Conservation (phyloP, 331 rosid species). For the Malus hybrid region DNA sequence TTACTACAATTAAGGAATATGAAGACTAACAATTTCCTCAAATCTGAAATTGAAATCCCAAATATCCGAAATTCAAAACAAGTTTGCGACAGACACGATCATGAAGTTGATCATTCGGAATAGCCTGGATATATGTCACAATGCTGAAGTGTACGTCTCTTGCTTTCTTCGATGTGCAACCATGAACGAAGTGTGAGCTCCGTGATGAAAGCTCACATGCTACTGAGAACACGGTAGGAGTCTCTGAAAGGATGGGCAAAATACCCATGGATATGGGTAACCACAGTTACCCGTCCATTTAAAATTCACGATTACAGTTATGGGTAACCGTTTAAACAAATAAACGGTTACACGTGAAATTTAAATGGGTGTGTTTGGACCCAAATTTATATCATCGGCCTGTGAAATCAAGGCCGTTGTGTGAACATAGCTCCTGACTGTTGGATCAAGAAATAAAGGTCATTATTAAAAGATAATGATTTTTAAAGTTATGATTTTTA, state of each 20-base stretch:
- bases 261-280: no score
- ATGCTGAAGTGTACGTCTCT: slow-evolving; percentile 4
- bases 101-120: slow-evolving; percentile 1
- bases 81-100: not conserved
- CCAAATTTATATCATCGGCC: no score
- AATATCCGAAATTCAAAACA: not conserved
- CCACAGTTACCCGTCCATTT: rapidly evolving
- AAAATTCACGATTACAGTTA: no score
- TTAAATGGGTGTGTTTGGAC: no score
- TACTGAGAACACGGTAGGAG: slow-evolving; percentile 26
- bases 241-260: not conserved
- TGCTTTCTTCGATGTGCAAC: slow-evolving; percentile 21
- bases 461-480: no score
- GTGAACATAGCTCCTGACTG: no score
- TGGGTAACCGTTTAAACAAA: no score
- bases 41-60: not conserved
- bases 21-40: not conserved
- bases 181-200: slow-evolving; percentile 32
- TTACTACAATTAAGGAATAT: not conserved
- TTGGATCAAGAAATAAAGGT: no score
- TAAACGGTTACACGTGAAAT: no score
- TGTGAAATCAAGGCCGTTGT: no score
- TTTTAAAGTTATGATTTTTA: no score
- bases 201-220: slow-evolving; percentile 37
- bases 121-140: slow-evolving; percentile 21